Conservation (phyloP, 1,139 yeast species). For the Blastobotrys raffinosifermentans region DNA sequence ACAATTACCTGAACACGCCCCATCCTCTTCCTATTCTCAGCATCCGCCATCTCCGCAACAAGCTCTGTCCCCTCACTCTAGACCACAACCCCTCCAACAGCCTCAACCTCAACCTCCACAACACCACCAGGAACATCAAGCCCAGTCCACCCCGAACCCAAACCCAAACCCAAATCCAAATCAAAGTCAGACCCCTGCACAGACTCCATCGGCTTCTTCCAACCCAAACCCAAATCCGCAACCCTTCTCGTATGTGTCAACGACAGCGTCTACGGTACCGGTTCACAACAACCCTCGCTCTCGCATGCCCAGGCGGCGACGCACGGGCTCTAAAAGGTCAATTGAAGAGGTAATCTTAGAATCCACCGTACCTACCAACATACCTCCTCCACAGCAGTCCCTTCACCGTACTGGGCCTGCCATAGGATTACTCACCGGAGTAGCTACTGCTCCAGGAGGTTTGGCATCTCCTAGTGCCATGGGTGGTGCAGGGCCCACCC, state of each 20-base stretch:
- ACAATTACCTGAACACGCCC: neutral
- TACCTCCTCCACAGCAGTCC: slow-evolving; percentile 4
- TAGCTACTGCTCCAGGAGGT: slow-evolving; percentile 11
- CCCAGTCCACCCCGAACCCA: slow-evolving; percentile 1
- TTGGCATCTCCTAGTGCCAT: slow-evolving; percentile 10
- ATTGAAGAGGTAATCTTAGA: slow-evolving; percentile 28
- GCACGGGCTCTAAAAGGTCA: slow-evolving; percentile 27
- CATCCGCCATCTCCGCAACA: slow-evolving; percentile 1
- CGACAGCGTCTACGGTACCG: slow-evolving; percentile 21
- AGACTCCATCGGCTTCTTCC: slow-evolving; percentile 2
- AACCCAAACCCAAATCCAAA: slow-evolving; percentile 5
- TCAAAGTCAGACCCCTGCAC: slow-evolving; percentile 4
- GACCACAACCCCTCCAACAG: slow-evolving; percentile 2
- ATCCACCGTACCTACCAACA: slow-evolving; percentile 23
- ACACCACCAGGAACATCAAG: slow-evolving; percentile 4
- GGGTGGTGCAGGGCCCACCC: slow-evolving; percentile 16
- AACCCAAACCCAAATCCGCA: slow-evolving; percentile 7
- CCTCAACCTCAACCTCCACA: slow-evolving; percentile 5
- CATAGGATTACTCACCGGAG: slow-evolving; percentile 16
- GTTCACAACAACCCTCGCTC: slow-evolving; percentile 15
- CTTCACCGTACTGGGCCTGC: slow-evolving; percentile 14
- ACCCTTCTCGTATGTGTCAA: slow-evolving; percentile 21
- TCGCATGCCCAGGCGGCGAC: slow-evolving; percentile 19
- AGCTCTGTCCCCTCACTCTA: neutral
- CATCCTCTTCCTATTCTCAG: slow-evolving; percentile 5